Evolutionary conservation across 129 eudicot species (phyloP).

Genomic region (Oenanthe sinensis): DNA sequence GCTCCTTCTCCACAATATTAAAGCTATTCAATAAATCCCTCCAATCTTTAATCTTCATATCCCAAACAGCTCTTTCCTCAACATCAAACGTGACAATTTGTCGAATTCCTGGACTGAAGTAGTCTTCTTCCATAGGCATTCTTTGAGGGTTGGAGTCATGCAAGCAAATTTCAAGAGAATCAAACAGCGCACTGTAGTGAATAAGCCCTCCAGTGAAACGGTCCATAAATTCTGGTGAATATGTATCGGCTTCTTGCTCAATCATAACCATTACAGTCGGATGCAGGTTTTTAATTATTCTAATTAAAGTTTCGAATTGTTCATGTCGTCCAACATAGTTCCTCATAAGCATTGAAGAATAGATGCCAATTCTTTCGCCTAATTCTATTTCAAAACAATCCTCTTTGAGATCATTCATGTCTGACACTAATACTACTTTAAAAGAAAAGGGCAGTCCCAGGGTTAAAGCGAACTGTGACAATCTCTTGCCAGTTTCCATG

Average conservation of each 20-base stretch:
- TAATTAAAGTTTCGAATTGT: not conserved
- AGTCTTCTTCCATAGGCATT: not conserved
- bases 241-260: not conserved
- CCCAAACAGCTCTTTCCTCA: conserved; percentile 12
- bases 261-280: conserved; percentile 3
- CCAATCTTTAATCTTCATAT: conserved; percentile 13
- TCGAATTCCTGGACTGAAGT: not conserved
- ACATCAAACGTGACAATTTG: conserved; percentile 20
- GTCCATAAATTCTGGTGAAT: conserved; percentile 6
- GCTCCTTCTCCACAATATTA: conserved; percentile 15
- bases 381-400: conserved; percentile 24
- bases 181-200: conserved; percentile 10
- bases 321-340: not conserved
- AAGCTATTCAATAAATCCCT: conserved; percentile 13
- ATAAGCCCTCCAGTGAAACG: conserved; percentile 21
- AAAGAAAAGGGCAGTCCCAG: conserved; percentile 27
- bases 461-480: conserved; percentile 30
- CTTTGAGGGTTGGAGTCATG: not conserved
- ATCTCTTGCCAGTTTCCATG: conserved; percentile 23
- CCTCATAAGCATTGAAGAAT: not conserved
- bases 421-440: conserved; percentile 22
- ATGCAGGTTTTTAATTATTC: not conserved
- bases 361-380: conserved; percentile 11
- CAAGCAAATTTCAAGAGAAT: conserved; percentile 10
- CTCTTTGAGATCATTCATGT: conserved; percentile 26